Evolutionary conservation across 2,329 filamentous ascomycete species (phyloP).

Genomic region (Lachnellula willkommii): DNA sequence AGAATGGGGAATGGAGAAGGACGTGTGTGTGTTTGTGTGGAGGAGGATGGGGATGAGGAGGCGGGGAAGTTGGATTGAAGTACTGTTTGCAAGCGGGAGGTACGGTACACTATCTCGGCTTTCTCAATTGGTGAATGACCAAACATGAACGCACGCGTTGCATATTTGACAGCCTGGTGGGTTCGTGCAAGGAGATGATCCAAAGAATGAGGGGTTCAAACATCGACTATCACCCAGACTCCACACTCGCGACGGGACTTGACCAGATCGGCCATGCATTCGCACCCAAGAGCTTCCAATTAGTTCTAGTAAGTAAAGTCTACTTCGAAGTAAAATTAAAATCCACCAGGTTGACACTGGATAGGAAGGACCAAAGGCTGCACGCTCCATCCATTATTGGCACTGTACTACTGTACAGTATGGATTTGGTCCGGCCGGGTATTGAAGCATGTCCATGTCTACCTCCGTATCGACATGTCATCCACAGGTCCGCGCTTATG

Average conservation of each 20-base stretch:
- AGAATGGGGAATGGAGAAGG: neutral
- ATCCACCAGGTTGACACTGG: neutral
- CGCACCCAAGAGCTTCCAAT: neutral
- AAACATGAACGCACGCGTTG: neutral
- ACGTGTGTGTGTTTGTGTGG: neutral
- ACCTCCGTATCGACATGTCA: too few species aligned
- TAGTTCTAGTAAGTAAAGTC: neutral
- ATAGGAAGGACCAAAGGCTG: neutral
- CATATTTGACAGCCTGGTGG: neutral
- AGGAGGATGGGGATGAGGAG: constrained; percentile 6
- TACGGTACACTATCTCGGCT: neutral
- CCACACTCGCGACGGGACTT: neutral
- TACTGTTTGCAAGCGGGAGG: constrained; percentile 1
- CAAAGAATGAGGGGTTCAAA: neutral
- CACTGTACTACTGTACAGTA: neutral
- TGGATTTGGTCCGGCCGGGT: neutral
- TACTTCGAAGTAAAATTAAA: neutral
- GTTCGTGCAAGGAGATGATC: neutral
- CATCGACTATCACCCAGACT: neutral
- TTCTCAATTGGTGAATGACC: neutral
- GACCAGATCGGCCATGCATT: neutral
- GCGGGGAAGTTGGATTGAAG: constrained; percentile 1
- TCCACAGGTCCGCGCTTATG: neutral
- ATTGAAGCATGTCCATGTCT: neutral
- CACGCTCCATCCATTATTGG: neutral